Percentiles rank a stretch among this genome's conserved stretches.
Conservation (phyloP, 2,329 filamentous ascomycete species). For the Colletotrichum brevisporum region DNA sequence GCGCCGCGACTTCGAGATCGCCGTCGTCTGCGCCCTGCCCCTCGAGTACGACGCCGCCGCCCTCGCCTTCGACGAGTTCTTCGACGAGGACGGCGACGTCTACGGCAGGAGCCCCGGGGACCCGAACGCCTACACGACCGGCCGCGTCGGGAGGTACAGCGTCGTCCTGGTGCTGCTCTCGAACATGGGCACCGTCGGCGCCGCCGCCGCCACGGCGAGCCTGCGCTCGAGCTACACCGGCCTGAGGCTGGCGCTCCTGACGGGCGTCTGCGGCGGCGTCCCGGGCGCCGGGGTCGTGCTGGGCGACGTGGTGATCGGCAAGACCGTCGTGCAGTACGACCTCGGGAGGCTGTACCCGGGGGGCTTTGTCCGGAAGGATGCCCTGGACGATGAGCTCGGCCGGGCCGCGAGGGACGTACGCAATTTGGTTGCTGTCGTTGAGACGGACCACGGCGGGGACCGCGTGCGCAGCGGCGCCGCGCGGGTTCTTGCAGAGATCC, state of each 20-base stretch:
- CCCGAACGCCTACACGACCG: constrained; percentile 46
- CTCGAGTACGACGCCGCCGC: constrained; percentile 49
- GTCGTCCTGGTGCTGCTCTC: constrained; percentile 49
- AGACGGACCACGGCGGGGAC: constrained; percentile 38
- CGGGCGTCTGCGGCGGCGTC: constrained; percentile 45
- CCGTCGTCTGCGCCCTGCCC: constrained; percentile 53
- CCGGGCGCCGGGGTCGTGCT: constrained; percentile 41
- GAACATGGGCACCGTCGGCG: constrained; percentile 47
- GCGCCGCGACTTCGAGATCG: constrained; percentile 48
- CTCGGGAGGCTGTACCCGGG: constrained; percentile 41
- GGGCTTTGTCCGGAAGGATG: constrained; percentile 40
- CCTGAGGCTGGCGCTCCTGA: constrained; percentile 47
- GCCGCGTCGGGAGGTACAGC: constrained; percentile 46
- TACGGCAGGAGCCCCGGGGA: constrained; percentile 30
- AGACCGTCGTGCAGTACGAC: constrained; percentile 43
- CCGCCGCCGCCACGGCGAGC: constrained; percentile 44
- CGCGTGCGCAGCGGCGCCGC: constrained; percentile 33
- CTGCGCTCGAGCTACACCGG: constrained; percentile 51
- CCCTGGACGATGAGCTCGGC: constrained; percentile 38
- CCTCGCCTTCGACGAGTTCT: constrained; percentile 49
- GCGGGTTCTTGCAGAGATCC: constrained; percentile 40
- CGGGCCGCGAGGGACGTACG: constrained; percentile 44
- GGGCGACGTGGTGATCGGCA: constrained; percentile 52
- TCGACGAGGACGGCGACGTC: constrained; percentile 43
- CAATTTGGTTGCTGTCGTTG: constrained; percentile 44